phyloP scores from a whole-genome alignment of 192 early-diverging fungal genomes.

The Glomus cerebriforme region DNA sequence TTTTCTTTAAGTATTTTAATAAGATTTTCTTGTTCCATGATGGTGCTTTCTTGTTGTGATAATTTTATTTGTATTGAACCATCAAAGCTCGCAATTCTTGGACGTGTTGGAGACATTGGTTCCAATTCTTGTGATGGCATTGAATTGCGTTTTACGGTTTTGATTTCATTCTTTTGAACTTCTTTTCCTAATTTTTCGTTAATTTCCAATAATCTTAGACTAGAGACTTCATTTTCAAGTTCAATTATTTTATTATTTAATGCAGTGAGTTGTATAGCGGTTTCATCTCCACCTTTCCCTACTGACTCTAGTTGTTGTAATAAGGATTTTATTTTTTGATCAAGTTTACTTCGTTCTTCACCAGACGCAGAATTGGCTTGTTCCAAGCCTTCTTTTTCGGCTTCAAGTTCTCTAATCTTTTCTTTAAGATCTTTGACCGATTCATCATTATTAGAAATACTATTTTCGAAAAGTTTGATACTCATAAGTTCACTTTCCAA shows the following conservation, averaged over 20 bases:
- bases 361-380: neutral
- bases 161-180: neutral
- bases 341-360: conserved; percentile 24
- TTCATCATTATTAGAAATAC: neutral
- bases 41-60: neutral
- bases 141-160: neutral
- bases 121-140: neutral
- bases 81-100: neutral
- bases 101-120: neutral
- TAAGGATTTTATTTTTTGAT: conserved; percentile 24
- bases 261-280: neutral
- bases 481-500: conserved; percentile 15
- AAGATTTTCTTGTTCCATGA: neutral
- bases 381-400: conserved; percentile 21
- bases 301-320: neutral
- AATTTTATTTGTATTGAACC: neutral
- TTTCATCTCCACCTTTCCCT: conserved; percentile 6
- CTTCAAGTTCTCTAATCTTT: conserved; percentile 24
- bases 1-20: neutral
- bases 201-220: conserved; percentile 1
- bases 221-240: conserved; percentile 2
- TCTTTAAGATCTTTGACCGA: neutral
- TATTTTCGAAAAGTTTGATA: neutral
- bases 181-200: conserved; percentile 17
- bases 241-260: conserved; percentile 10